Base-by-base conservation (phyloP, 768 basidiomycete species). In the Kwoniella dejecticola region DNA sequence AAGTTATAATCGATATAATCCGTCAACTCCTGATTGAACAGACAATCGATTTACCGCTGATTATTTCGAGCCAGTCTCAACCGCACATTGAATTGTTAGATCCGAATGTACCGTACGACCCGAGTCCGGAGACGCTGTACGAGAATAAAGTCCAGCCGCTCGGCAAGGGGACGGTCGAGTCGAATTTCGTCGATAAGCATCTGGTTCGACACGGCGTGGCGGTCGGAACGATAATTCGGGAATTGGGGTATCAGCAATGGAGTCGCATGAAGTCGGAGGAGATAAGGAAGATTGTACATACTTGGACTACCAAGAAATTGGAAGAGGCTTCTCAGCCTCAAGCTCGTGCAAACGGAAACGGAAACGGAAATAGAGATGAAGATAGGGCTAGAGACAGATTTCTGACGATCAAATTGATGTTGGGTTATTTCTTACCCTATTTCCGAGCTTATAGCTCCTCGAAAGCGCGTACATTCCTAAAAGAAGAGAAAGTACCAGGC, bases 261-360 rank as follows among this genome's bases (percentile, higher is more conserved):
- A 24, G 10, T 1, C 24, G 26, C 3, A 2, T 24, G 12, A 19
- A 17, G 2, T 10, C 45, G 1, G 33, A 56, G n/a, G 2, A n/a
- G 4, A 48, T 48, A 8, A 13, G 6, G 17, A 48, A 48, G n/a
- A 30, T 47, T 4, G 46, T 57, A 8, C 19, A 15, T 8, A 33
- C 47, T n/a, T 57, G 56, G 56, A 49, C 31, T n/a, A 21, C 36
- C 11, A 48, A 38, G 7, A 33, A 57, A 47, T 30, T 57, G 30
- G 33, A 50, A 7, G 17, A 17, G n/a, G 54, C 40, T 15, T 42
- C 17, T 44, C 15, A n/a, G n/a, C 33, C 15, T 36, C 33, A 7
- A 36, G 7, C 15, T n/a, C n/a, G n/a, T n/a, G n/a, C n/a, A n/a
- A n/a, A n/a, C n/a, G n/a, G n/a, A n/a, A n/a, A n/a, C n/a, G n/a